Percentiles rank a stretch among this genome's conserved stretches.
Conservation (phyloP, 768 basidiomycete genomes). For the Lactarius sp. region DNA sequence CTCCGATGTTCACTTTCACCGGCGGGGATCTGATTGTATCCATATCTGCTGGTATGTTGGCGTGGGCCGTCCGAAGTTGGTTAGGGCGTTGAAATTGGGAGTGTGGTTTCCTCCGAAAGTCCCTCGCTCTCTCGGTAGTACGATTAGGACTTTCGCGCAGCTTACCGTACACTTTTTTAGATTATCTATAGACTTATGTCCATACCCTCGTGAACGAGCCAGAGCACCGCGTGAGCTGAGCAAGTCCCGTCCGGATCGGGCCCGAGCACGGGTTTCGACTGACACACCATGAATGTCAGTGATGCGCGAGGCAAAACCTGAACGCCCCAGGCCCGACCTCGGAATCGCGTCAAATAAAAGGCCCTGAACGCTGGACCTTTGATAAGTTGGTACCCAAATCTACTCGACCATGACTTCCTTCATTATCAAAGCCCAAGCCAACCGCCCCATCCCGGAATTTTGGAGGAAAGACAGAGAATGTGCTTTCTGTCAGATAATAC, state of each 20-base stretch:
- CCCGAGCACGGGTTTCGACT: not conserved
- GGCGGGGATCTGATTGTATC: slow-evolving; percentile 9
- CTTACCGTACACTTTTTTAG: not conserved
- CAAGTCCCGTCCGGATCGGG: not conserved
- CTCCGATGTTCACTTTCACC: slow-evolving; percentile 5
- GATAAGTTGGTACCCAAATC: not conserved
- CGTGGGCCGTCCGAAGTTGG: slow-evolving; percentile 16
- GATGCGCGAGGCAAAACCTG: not conserved
- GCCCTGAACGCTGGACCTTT: not conserved
- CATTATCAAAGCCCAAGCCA: slow-evolving; percentile 59
- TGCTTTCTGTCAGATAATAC: slow-evolving; percentile 63
- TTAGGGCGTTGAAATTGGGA: slow-evolving; percentile 7
- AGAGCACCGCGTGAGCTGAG: not conserved
- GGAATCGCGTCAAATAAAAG: not conserved
- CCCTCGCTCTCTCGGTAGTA: not conserved
- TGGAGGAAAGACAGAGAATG: slow-evolving; percentile 51
- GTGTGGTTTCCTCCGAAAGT: not conserved
- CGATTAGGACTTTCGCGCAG: not conserved
- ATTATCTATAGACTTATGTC: not conserved
- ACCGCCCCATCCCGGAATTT: slow-evolving; percentile 43
- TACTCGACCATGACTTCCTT: slow-evolving; percentile 57
- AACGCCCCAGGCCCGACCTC: not conserved
- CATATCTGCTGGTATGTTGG: slow-evolving; percentile 7
- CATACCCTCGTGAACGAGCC: not conserved
- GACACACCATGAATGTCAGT: not conserved